Evolutionary conservation across 768 basidiomycete species (phyloP).

Genomic region (Scleroderma bovista): DNA sequence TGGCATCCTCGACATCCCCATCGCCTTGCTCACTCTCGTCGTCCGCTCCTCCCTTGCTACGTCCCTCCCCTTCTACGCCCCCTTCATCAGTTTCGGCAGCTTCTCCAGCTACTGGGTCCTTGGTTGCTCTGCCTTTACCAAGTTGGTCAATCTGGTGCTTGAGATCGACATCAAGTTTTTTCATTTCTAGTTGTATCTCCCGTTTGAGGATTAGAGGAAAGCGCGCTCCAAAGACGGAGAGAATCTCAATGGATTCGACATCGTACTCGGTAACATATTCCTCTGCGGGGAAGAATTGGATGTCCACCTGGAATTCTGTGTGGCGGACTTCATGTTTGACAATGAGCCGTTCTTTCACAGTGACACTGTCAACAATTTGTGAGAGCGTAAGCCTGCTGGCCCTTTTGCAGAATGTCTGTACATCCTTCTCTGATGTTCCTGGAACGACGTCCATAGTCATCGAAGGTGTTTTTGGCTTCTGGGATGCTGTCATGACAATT

Average conservation of each 20-base stretch:
- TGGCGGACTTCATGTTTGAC: constrained; percentile 63
- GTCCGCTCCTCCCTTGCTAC: constrained; percentile 44
- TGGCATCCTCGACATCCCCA: constrained; percentile 76
- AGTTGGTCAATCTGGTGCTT: constrained; percentile 75
- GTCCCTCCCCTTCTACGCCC: constrained; percentile 40
- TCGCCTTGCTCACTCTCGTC: constrained; percentile 75
- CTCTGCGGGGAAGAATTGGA: constrained; percentile 79
- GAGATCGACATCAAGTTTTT: constrained; percentile 72
- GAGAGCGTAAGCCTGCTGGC: constrained; percentile 83
- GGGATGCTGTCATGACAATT: constrained; percentile 98
- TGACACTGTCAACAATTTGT: constrained; percentile 79
- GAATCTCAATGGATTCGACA: constrained; percentile 64
- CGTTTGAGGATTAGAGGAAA: constrained; percentile 81
- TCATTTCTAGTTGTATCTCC: constrained; percentile 84
- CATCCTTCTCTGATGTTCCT: constrained; percentile 45
- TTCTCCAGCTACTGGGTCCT: constrained; percentile 35
- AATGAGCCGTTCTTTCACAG: constrained; percentile 72
- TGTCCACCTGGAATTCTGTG: constrained; percentile 74
- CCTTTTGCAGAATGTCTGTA: constrained; percentile 81
- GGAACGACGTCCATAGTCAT: constrained; percentile 79
- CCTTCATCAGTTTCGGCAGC: constrained; percentile 48
- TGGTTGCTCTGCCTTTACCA: constrained; percentile 67
- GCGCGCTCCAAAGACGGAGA: constrained; percentile 61
- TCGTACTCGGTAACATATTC: constrained; percentile 86
- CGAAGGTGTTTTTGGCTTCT: constrained; percentile 93